Percentiles rank a stretch among this genome's conserved stretches.
Evolutionary conservation across 2,329 filamentous ascomycete genomes (phyloP).

Genomic region (Epicoccum sorghinum): DNA sequence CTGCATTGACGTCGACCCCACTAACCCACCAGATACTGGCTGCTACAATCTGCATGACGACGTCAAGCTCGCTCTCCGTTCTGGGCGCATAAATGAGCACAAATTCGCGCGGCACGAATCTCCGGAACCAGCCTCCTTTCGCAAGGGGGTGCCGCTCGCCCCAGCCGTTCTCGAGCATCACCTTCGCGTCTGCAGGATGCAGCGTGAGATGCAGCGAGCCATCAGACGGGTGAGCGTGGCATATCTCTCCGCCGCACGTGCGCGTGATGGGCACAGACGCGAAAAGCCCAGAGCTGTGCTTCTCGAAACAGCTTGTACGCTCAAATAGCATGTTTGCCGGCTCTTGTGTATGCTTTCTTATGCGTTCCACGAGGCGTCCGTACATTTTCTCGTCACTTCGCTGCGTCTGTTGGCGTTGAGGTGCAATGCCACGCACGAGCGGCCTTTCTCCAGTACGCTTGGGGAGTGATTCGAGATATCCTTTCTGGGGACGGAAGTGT

Average conservation of each 20-base stretch:
- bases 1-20: constrained; percentile 43
- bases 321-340: constrained; percentile 46
- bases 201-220: constrained; percentile 80
- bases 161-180: constrained; percentile 78
- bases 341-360: constrained; percentile 30
- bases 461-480: constrained; percentile 67
- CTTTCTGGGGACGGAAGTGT: constrained; percentile 59
- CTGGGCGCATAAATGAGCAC: constrained; percentile 83
- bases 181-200: constrained; percentile 76
- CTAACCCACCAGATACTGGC: constrained; percentile 74
- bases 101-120: constrained; percentile 76
- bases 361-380: constrained; percentile 19
- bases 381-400: constrained; percentile 61
- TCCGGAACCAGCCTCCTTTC: constrained; percentile 67
- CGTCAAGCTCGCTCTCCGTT: constrained; percentile 69
- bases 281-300: constrained; percentile 80
- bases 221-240: constrained; percentile 78
- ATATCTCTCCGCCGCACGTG: constrained; percentile 80
- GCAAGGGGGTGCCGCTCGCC: constrained; percentile 73
- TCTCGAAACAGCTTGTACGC: constrained; percentile 78
- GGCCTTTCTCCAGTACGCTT: constrained; percentile 69
- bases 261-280: constrained; percentile 68
- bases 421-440: constrained; percentile 74
- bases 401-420: constrained; percentile 79
- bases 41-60: constrained; percentile 72